A percentile compares a stretch with the other conserved stretches of the same genome.
phyloP scores from a whole-genome alignment of 139 green algal species.

The Chlorella vulgaris region DNA sequence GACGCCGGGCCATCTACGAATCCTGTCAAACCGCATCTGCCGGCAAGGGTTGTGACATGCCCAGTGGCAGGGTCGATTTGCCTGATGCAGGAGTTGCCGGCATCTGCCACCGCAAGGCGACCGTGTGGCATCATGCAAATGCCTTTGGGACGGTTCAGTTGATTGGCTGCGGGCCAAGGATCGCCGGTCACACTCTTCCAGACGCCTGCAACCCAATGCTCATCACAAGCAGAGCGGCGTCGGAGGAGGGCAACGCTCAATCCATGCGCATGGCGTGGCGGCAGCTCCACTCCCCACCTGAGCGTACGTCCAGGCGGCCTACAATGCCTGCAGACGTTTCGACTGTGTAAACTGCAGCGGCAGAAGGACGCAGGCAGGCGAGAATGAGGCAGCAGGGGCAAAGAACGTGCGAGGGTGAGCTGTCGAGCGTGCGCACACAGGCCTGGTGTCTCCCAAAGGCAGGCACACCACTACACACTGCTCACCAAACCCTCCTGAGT shows the following conservation, averaged over 20 bases:
- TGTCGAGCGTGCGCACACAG: no score
- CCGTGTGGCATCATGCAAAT: background rate
- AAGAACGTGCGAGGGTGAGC: background rate
- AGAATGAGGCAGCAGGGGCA: background rate
- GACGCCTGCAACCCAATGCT: background rate
- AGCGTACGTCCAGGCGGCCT: background rate
- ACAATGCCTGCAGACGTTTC: background rate
- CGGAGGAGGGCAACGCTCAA: background rate
- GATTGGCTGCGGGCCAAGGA: background rate
- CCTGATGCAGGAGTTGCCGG: constrained; percentile 11
- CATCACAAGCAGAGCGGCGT: no score
- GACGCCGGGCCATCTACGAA: background rate
- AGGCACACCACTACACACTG: background rate
- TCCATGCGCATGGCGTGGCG: background rate
- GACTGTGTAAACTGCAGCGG: background rate
- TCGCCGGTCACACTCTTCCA: background rate
- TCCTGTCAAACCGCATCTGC: background rate
- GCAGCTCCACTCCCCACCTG: background rate
- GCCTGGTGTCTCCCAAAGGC: no score
- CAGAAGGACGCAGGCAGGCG: background rate
- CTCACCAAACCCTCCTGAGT: no score
- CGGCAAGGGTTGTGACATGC: background rate
- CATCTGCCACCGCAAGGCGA: background rate
- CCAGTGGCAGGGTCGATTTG: background rate
- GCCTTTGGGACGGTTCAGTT: background rate